These are phyloP conservation scores for Cryptosporidium xiaoi DNA, from an alignment of 169 alveolate genomes.

Conservation along the genomic window DNA sequence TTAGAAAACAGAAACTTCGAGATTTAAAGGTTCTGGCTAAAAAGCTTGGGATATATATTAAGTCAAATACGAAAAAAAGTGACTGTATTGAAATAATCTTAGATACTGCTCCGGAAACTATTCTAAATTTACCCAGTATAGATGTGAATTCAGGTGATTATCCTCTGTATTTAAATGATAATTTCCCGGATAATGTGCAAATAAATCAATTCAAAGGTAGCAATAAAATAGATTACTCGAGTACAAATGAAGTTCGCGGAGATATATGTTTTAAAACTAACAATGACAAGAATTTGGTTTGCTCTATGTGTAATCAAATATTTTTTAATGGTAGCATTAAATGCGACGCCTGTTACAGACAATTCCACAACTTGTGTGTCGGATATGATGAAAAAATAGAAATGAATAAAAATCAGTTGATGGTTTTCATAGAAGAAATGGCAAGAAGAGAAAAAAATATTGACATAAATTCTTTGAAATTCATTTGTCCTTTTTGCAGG, in stretches of 20 bases:
- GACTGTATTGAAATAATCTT: conserved; percentile 64
- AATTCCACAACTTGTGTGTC: conserved; percentile 49
- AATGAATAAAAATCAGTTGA: conserved; percentile 57
- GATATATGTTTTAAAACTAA: background rate
- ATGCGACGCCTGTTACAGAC: conserved; percentile 28
- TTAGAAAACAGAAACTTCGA: conserved; percentile 71
- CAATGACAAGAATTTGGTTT: background rate
- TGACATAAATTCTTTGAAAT: conserved; percentile 22
- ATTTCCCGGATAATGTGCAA: background rate
- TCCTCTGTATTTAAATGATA: background rate
- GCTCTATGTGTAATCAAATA: conserved; percentile 45
- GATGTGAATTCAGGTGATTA: background rate
- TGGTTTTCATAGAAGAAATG: conserved; percentile 39
- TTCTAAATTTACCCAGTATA: background rate
- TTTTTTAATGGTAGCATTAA: background rate
- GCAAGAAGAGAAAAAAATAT: conserved; percentile 22
- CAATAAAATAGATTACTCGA: background rate
- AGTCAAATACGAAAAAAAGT: conserved; percentile 60
- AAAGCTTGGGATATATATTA: conserved; percentile 53
- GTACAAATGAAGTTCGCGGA: background rate
- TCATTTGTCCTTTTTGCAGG: conserved; percentile 70
- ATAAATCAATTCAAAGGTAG: background rate
- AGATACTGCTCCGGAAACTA: conserved; percentile 3
- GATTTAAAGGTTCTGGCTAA: conserved; percentile 58
- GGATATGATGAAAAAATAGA: conserved; percentile 64